phyloP scores from a whole-genome alignment of 2,329 filamentous ascomycete species.

The Xylariomycetidae sp. region DNA sequence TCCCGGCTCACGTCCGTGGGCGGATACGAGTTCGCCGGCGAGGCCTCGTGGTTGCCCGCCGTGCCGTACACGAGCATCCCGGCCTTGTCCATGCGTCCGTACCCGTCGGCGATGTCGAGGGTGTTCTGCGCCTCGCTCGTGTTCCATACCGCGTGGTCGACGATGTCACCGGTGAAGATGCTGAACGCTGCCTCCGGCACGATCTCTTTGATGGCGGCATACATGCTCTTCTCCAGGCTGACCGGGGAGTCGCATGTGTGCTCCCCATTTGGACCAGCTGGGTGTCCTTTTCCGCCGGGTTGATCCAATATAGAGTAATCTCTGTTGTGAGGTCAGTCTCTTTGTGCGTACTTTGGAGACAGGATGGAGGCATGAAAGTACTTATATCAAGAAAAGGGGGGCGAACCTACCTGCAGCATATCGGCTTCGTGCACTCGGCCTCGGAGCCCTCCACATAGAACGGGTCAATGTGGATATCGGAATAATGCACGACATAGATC shows the following conservation, averaged over 20 bases:
- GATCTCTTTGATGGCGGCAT: conserved; percentile 40
- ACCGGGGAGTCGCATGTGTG: conserved; percentile 47
- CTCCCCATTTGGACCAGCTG: conserved; percentile 47
- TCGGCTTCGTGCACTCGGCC: conserved; percentile 50
- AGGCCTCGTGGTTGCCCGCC: conserved; percentile 51
- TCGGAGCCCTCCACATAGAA: conserved; percentile 47
- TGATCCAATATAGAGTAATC: too few species aligned
- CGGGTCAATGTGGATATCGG: conserved; percentile 54
- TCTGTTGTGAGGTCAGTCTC: conserved; percentile 22
- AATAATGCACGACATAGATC: conserved; percentile 52
- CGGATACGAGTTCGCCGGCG: conserved; percentile 46
- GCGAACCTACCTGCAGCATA: conserved; percentile 48
- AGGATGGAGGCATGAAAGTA: background rate
- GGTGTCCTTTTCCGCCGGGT: conserved; percentile 13
- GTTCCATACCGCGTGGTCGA: conserved; percentile 47
- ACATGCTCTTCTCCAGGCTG: conserved; percentile 48
- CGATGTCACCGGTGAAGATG: conserved; percentile 55
- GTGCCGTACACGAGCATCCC: conserved; percentile 44
- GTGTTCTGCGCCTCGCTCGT: conserved; percentile 29
- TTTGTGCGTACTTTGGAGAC: too few species aligned
- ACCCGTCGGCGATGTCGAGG: conserved; percentile 36
- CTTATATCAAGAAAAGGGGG: background rate
- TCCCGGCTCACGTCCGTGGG: conserved; percentile 31
- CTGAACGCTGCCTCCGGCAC: conserved; percentile 43
- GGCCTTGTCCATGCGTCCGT: conserved; percentile 36